These are phyloP conservation scores for Paramecium octaurelia DNA, from an alignment of 73 alveolate species.

Conservation along the genomic window DNA sequence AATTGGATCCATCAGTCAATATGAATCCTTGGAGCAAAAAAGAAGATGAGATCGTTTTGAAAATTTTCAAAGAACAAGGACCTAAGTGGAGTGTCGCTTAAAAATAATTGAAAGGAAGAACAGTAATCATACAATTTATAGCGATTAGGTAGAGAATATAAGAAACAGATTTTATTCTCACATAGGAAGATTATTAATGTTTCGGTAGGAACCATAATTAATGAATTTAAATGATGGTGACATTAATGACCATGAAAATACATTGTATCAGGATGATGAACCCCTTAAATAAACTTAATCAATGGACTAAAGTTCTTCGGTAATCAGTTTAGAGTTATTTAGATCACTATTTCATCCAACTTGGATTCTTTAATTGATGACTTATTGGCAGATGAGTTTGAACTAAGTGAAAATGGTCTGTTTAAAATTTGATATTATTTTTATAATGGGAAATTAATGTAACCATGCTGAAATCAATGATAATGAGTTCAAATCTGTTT, in stretches of 20 bases:
- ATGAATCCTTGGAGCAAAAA: not conserved
- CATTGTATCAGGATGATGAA: not conserved
- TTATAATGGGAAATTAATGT: slow-evolving; percentile 50
- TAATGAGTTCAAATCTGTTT: not conserved
- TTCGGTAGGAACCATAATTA: not conserved
- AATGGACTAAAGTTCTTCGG: slow-evolving; percentile 23
- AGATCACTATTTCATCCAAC: slow-evolving; percentile 16
- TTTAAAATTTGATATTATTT: slow-evolving; percentile 21
- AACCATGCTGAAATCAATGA: not conserved
- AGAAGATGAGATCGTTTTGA: slow-evolving; percentile 13
- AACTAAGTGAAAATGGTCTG: not conserved
- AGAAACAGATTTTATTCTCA: slow-evolving; percentile 31
- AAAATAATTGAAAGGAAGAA: slow-evolving; percentile 40
- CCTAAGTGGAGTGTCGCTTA: slow-evolving; percentile 23
- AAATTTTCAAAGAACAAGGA: slow-evolving; percentile 12
- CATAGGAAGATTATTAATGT: slow-evolving; percentile 1
- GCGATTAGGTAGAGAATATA: not conserved
- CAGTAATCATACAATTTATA: not conserved
- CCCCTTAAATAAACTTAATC: not conserved
- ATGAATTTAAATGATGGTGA: not conserved
- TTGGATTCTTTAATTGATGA: not conserved
- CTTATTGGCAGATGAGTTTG: slow-evolving; percentile 9
- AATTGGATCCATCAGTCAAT: not conserved
- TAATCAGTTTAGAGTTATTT: not conserved
- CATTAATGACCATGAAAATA: not conserved